phyloP scores from a whole-genome alignment of 1,139 yeast genomes.

The Arxiozyma telluris region DNA sequence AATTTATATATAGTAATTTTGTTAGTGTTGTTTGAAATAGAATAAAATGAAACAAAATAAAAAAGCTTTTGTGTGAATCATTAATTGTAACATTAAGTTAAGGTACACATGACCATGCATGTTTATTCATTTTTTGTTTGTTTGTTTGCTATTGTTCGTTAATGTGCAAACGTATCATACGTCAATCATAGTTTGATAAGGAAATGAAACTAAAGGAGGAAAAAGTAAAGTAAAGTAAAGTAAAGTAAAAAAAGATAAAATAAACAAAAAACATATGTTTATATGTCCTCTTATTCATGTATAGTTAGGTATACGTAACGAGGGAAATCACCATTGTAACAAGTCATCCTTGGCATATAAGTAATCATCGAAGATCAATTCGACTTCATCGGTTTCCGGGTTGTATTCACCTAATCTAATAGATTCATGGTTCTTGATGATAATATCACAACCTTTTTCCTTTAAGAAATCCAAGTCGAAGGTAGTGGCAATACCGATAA shows the following conservation, averaged over 20 bases:
- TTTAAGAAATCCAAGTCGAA: slow-evolving; percentile 62
- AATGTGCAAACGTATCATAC: neutral
- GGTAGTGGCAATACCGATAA: slow-evolving; percentile 78
- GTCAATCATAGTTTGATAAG: too few species aligned
- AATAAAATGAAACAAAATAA: too few species aligned
- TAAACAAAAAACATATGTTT: too few species aligned
- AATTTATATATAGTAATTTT: too few species aligned
- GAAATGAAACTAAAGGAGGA: too few species aligned
- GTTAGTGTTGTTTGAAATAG: neutral
- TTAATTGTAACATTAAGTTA: neutral
- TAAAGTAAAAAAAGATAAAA: too few species aligned
- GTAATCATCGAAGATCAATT: slow-evolving; percentile 33
- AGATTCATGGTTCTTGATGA: slow-evolving; percentile 60
- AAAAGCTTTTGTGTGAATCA: neutral
- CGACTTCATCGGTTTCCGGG: slow-evolving; percentile 32
- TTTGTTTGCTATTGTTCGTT: too few species aligned
- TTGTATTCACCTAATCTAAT: slow-evolving; percentile 37
- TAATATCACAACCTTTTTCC: slow-evolving; percentile 73
- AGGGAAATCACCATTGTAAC: slow-evolving; percentile 26
- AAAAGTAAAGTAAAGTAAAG: too few species aligned
- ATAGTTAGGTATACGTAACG: neutral
- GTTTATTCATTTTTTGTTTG: neutral
- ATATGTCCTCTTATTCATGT: too few species aligned
- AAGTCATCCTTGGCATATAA: slow-evolving; percentile 33
- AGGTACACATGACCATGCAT: neutral